phyloP scores from a whole-genome alignment of 108 stramenopile species.

The Pseudonitzschia multiseries region DNA sequence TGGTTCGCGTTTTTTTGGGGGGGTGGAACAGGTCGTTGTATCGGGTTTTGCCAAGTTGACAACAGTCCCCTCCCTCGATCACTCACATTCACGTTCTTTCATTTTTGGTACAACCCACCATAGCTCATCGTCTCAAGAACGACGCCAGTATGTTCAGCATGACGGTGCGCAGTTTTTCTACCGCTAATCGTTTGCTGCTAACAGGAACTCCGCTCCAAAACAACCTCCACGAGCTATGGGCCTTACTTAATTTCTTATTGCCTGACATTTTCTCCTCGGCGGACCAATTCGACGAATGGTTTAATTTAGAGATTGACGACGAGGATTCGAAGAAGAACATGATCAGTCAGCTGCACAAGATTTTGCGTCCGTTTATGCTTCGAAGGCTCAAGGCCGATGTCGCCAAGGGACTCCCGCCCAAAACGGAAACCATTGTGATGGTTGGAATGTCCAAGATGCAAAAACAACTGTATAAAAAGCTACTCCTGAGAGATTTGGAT shows the following conservation, averaged over 20 bases:
- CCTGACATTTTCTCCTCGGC: conserved; percentile 88
- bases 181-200: conserved; percentile 91
- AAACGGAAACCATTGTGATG: conserved; percentile 92
- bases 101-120: neutral
- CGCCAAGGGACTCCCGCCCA: conserved; percentile 85
- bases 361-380: conserved; percentile 98
- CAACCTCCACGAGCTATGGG: conserved; percentile 85
- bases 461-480: conserved; percentile 91
- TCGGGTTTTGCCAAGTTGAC: too few relatives aligned
- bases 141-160: conserved; percentile 87
- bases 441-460: conserved; percentile 91
- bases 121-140: conserved; percentile 97
- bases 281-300: conserved; percentile 95
- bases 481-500: conserved; percentile 86
- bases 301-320: conserved; percentile 87
- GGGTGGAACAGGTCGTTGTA: neutral
- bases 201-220: conserved; percentile 99
- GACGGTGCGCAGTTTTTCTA: conserved; percentile 88
- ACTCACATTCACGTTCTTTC: neutral
- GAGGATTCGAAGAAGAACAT: conserved; percentile 90
- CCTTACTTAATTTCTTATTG: conserved; percentile 90
- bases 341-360: conserved; percentile 96
- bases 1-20: too few relatives aligned
- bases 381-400: conserved; percentile 95
- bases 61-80: neutral